Percentiles rank a stretch among this genome's conserved stretches.
phyloP scores from a whole-genome alignment of 2,329 filamentous ascomycete species.

The Tolypocladium sp. region DNA sequence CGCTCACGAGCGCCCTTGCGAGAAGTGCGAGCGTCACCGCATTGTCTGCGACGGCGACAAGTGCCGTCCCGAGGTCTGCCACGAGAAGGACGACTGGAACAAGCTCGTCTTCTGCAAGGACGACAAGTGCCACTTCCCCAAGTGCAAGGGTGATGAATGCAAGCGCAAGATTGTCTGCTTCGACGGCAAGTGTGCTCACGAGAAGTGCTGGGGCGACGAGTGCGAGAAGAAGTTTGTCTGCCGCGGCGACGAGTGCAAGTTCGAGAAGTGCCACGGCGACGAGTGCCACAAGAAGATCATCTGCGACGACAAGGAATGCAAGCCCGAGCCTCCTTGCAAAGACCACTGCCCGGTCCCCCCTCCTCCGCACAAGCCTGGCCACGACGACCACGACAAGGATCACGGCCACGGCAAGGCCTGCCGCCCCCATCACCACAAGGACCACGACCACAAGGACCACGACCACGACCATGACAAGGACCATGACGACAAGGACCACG shows the following conservation, averaged over 20 bases:
- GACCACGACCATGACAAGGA: neutral
- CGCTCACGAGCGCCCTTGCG: constrained; percentile 16
- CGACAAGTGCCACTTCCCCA: constrained; percentile 16
- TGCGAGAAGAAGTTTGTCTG: constrained; percentile 25
- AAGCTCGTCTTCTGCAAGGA: constrained; percentile 19
- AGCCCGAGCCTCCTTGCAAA: constrained; percentile 11
- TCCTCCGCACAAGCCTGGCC: neutral
- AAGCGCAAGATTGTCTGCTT: constrained; percentile 24
- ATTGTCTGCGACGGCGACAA: constrained; percentile 19
- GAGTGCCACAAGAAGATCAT: constrained; percentile 19
- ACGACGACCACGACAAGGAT: neutral
- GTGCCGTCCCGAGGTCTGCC: constrained; percentile 14
- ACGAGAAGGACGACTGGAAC: constrained; percentile 11
- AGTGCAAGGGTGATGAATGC: constrained; percentile 14
- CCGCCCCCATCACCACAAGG: too few relatives aligned
- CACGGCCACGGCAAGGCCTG: constrained; percentile 1
- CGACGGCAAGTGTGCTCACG: constrained; percentile 18
- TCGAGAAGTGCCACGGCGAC: constrained; percentile 17
- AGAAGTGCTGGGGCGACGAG: constrained; percentile 16
- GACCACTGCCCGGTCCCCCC: constrained; percentile 2
- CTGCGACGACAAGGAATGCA: constrained; percentile 16
- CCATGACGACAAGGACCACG: neutral
- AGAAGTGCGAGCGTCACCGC: constrained; percentile 17
- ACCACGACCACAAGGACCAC: too few relatives aligned
- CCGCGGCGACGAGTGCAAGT: constrained; percentile 18